A percentile compares a stretch with the other conserved stretches of the same genome.
Evolutionary conservation across 2,329 filamentous ascomycete genomes (phyloP).

Genomic region (Akanthomyces lecanii): DNA sequence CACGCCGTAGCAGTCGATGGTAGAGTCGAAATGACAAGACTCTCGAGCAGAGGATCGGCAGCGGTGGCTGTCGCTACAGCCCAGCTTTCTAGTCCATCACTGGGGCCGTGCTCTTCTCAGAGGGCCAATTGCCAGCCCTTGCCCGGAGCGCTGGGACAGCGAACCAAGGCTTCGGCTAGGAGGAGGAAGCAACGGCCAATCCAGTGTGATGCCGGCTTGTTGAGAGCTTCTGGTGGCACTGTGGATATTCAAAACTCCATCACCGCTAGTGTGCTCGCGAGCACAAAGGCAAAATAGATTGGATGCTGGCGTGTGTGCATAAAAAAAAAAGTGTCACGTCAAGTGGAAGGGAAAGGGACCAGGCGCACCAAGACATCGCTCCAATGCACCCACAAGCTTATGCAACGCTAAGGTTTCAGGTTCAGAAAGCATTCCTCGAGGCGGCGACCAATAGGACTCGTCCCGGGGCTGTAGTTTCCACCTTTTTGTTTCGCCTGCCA

Average conservation of each 20-base stretch:
- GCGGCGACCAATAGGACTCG: constrained; percentile 13
- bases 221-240: background rate
- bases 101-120: background rate
- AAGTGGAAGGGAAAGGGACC: background rate
- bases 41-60: background rate
- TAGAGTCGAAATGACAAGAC: background rate
- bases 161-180: background rate
- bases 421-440: constrained; percentile 10
- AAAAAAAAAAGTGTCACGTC: background rate
- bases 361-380: background rate
- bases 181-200: too few species aligned
- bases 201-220: too few species aligned
- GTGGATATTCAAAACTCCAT: background rate
- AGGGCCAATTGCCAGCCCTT: background rate
- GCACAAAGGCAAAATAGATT: background rate
- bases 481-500: constrained; percentile 11
- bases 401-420: constrained; percentile 18
- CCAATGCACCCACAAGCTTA: constrained; percentile 5
- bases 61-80: background rate
- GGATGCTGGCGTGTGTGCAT: background rate
- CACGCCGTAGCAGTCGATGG: background rate
- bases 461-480: constrained; percentile 9
- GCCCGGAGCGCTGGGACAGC: background rate
- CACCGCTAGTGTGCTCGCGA: background rate
- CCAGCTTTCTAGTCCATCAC: background rate